phyloP scores from a whole-genome alignment of 495 filamentous ascomycete genomes.

The Astrothelium macrocarpum region DNA sequence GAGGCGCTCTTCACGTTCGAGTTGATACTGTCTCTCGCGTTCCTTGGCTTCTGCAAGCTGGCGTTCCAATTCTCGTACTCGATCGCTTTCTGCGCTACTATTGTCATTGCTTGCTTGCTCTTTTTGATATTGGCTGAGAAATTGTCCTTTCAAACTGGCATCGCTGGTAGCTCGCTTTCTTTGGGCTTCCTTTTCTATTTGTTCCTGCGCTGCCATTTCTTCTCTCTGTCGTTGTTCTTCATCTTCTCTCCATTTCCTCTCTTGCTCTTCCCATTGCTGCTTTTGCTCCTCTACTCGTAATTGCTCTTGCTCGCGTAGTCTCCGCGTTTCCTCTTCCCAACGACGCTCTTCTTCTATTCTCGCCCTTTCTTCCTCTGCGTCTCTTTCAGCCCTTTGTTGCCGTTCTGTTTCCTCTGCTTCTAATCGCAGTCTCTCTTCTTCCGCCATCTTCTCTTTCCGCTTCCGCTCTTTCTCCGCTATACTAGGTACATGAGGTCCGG shows the following conservation, averaged over 20 bases:
- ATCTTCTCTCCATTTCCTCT: constrained; percentile 70
- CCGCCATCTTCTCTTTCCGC: constrained; percentile 42
- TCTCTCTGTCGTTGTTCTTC: constrained; percentile 64
- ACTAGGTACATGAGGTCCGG: constrained; percentile 67
- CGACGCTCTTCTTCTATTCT: constrained; percentile 59
- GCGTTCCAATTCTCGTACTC: constrained; percentile 72
- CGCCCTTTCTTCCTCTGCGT: constrained; percentile 61
- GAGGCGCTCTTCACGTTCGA: constrained; percentile 58
- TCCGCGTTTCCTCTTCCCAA: constrained; percentile 71
- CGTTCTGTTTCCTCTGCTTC: constrained; percentile 59
- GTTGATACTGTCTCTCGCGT: constrained; percentile 75
- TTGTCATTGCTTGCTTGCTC: constrained; percentile 37
- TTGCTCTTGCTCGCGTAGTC: constrained; percentile 58
- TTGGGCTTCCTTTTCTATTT: constrained; percentile 43
- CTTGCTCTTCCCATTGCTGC: constrained; percentile 73
- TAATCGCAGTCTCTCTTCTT: constrained; percentile 51
- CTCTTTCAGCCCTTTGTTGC: constrained; percentile 47
- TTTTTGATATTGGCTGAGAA: constrained; percentile 70
- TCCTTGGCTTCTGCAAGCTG: constrained; percentile 79
- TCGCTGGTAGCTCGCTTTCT: constrained; percentile 44
- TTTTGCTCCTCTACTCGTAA: constrained; percentile 65
- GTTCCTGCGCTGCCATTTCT: constrained; percentile 61
- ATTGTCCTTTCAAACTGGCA: constrained; percentile 67
- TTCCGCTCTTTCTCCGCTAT: constrained; percentile 56
- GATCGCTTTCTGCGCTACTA: constrained; percentile 35